Evolutionary conservation across 495 filamentous ascomycete species (phyloP).

Genomic region (Penicillium mononematosum): DNA sequence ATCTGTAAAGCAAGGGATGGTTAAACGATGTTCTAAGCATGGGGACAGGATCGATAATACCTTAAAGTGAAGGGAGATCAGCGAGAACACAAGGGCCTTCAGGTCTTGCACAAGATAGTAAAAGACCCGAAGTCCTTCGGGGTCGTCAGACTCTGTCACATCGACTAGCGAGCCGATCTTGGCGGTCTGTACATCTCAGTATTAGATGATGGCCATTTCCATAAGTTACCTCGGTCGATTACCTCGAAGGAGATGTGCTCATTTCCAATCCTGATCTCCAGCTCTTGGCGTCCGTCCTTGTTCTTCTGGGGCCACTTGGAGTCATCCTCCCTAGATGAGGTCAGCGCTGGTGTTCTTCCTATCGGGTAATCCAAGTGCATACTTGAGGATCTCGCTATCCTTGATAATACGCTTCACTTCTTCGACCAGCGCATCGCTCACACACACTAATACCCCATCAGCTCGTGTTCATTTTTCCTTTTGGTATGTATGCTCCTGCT

Average conservation of each 20-base stretch:
- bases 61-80: slow-evolving; percentile 98
- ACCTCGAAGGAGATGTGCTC: slow-evolving; percentile 99
- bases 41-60: slow-evolving; percentile 35
- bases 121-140: slow-evolving; percentile 96
- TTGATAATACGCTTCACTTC: slow-evolving; percentile 97
- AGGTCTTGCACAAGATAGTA: slow-evolving; percentile 99
- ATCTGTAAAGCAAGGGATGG: slow-evolving; percentile 46
- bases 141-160: slow-evolving; percentile 92
- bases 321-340: slow-evolving; percentile 79
- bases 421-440: slow-evolving; percentile 85
- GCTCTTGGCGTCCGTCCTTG: slow-evolving; percentile 95
- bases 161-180: slow-evolving; percentile 98
- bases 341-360: slow-evolving; percentile 15
- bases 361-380: slow-evolving; percentile 20
- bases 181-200: slow-evolving; percentile 64
- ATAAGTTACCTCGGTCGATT: slow-evolving; percentile 4
- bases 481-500: slow-evolving; percentile 35
- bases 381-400: slow-evolving; percentile 98
- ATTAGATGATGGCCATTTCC: slow-evolving; percentile 2
- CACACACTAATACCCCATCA: slow-evolving; percentile 72
- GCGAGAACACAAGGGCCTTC: slow-evolving; percentile 93
- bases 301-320: slow-evolving; percentile 99
- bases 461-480: slow-evolving; percentile 10
- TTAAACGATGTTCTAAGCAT: background rate
- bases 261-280: slow-evolving; percentile 90